A percentile compares a stretch with the other conserved stretches of the same genome.
These are phyloP conservation scores for Kernera saxatilis DNA, from an alignment of 345 rosid species.

Conservation along the genomic window DNA sequence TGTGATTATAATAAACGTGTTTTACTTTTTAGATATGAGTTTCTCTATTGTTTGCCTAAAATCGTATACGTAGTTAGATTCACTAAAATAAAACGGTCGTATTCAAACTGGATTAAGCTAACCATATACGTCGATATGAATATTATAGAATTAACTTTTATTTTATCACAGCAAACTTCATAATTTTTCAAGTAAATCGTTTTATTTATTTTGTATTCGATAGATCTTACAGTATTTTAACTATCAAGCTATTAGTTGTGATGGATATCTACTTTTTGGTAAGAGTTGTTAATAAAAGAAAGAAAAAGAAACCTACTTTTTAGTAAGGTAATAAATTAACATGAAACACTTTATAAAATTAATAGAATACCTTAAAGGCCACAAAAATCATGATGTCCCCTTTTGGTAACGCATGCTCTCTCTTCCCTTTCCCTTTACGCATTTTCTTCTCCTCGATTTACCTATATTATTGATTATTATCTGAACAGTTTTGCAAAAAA, in stretches of 20 bases:
- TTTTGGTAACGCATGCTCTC: slow-evolving; percentile 30
- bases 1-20: not conserved
- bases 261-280: not conserved
- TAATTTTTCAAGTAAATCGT: not conserved
- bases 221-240: not conserved
- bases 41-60: not conserved
- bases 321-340: slow-evolving; percentile 24
- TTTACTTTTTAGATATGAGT: not conserved
- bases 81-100: not conserved
- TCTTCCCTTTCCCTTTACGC: slow-evolving; percentile 26
- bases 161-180: not conserved
- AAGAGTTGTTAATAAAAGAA: not conserved
- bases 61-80: not conserved
- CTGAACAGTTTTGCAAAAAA: not conserved
- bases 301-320: not conserved
- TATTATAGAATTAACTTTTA: not conserved
- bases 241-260: not conserved
- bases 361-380: slow-evolving; percentile 21
- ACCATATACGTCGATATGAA: not conserved
- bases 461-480: not conserved
- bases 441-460: slow-evolving; percentile 7
- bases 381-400: slow-evolving; percentile 34
- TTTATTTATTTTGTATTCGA: not conserved
- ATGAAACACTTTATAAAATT: slow-evolving; percentile 6
- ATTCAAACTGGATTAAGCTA: not conserved